Base-by-base conservation (phyloP, 2,329 filamentous ascomycete genomes). In the Alternaria alternata region DNA sequence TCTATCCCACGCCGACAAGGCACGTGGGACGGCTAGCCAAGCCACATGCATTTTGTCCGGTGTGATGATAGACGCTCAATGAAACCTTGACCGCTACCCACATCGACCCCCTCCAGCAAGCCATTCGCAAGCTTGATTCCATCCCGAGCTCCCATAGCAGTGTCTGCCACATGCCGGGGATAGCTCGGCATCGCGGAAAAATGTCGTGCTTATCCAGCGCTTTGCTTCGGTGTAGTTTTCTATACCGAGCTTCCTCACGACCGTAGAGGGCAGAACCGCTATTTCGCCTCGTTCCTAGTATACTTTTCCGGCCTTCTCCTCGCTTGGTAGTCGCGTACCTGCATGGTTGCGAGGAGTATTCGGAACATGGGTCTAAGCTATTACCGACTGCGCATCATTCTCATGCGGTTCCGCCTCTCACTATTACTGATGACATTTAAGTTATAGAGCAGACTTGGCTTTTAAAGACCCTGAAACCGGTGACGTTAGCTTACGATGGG, bases 161-260 rank as follows among this genome's bases (percentile, higher is more conserved):
- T 42, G 39, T 48, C 52, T 34, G 26, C 16, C 20, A 43, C 42
- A 32, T 41, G 52, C 26, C 46, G 39, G 46, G 22, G n/a, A 66
- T 65, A 68, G 66, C 69, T 73, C 69, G 70, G 70, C 62, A 67
- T 54, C 43, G 55, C 68, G 64, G 64, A 57, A 59, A 39, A 64
- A 63, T 51, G 57, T 62, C 54, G 47, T 38, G 53, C 36, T 41
- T 38, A 43, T 46, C 20, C 36, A 51, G 57, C 69, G 71, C 65
- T 72, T 73, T 73, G 67, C 69, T 69, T 72, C 71, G 71, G 70
- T 66, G 59, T 55, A 64, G 59, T 12, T 7, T 9, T 34, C 12
- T 36, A 30, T 48, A 48, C 64, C 67, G 66, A 69, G 57, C 54
- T 55, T 22, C 54, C 57, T 52, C 42, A 44, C n/a, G 32, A 12